Conservation (phyloP, 2,329 filamentous ascomycete genomes). For the Sporothrix sp. region DNA sequence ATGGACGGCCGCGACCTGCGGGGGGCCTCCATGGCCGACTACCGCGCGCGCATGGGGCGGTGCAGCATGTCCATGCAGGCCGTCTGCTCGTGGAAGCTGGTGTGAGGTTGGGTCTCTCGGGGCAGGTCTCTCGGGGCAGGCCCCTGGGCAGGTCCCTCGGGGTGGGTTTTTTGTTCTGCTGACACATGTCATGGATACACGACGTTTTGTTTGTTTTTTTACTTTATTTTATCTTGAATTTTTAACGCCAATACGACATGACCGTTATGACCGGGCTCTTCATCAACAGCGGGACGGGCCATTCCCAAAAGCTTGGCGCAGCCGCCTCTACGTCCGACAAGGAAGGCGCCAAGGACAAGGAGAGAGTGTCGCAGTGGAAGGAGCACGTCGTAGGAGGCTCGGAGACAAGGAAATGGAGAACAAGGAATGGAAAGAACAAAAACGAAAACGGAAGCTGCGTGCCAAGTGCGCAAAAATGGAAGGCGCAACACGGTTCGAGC, state of each 20-base stretch:
- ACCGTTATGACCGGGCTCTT: background rate
- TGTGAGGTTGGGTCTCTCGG: constrained; percentile 26
- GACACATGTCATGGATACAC: background rate
- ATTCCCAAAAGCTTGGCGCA: too few species aligned
- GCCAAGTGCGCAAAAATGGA: too few species aligned
- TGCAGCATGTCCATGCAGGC: constrained; percentile 37
- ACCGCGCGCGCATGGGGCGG: constrained; percentile 33
- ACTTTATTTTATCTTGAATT: background rate
- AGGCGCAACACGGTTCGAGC: too few species aligned
- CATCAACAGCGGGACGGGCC: too few species aligned
- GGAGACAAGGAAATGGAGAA: too few species aligned
- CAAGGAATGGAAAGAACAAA: background rate
- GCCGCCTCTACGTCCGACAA: too few species aligned
- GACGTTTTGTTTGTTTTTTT: background rate
- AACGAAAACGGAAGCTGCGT: background rate
- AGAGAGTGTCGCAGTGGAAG: too few species aligned
- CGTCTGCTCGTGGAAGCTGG: constrained; percentile 41
- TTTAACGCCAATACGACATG: background rate
- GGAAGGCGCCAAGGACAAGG: background rate
- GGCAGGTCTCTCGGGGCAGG: too few species aligned
- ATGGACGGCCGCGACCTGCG: constrained; percentile 38
- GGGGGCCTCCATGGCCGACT: constrained; percentile 40
- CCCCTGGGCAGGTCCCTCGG: too few species aligned
- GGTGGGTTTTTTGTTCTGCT: too few species aligned
- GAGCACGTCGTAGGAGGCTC: too few species aligned